Evolutionary conservation across 768 basidiomycete species (phyloP).

Genomic region (Kwoniella dendrophila): DNA sequence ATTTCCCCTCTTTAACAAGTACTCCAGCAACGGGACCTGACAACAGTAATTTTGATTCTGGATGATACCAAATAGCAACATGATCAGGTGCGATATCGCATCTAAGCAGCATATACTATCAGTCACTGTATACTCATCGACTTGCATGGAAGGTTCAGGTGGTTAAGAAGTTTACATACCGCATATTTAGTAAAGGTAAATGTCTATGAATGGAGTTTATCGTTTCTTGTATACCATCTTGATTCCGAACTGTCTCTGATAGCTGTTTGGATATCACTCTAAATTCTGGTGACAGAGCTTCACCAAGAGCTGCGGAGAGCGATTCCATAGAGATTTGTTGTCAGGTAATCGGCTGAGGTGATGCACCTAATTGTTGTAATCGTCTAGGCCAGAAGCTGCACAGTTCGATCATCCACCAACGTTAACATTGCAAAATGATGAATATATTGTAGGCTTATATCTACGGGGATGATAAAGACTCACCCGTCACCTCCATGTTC

Average conservation of each 20-base stretch:
- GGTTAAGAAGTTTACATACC: slow-evolving; percentile 46
- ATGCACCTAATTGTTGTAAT: slow-evolving; percentile 21
- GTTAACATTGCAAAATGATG: neutral
- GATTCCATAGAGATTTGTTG: slow-evolving; percentile 61
- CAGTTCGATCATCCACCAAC: neutral
- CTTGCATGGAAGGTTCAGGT: neutral
- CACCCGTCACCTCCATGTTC: neutral
- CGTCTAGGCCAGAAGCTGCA: slow-evolving; percentile 35
- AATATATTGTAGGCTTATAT: neutral
- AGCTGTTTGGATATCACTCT: slow-evolving; percentile 60
- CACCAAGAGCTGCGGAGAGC: slow-evolving; percentile 61
- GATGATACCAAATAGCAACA: slow-evolving; percentile 66
- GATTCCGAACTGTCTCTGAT: slow-evolving; percentile 61
- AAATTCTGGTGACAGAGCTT: slow-evolving; percentile 59
- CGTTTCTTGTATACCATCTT: slow-evolving; percentile 47
- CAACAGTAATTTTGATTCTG: slow-evolving; percentile 59
- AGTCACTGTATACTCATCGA: neutral
- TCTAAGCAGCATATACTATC: slow-evolving; percentile 26
- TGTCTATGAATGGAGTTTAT: slow-evolving; percentile 64
- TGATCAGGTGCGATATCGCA: slow-evolving; percentile 64
- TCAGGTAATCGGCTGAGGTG: slow-evolving; percentile 57
- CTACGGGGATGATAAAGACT: neutral
- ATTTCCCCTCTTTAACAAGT: slow-evolving; percentile 59
- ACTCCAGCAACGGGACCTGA: slow-evolving; percentile 63
- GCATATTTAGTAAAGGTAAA: slow-evolving; percentile 65